Evolutionary conservation across 345 rosid species (phyloP).

Genomic region (Salix suchowensis): DNA sequence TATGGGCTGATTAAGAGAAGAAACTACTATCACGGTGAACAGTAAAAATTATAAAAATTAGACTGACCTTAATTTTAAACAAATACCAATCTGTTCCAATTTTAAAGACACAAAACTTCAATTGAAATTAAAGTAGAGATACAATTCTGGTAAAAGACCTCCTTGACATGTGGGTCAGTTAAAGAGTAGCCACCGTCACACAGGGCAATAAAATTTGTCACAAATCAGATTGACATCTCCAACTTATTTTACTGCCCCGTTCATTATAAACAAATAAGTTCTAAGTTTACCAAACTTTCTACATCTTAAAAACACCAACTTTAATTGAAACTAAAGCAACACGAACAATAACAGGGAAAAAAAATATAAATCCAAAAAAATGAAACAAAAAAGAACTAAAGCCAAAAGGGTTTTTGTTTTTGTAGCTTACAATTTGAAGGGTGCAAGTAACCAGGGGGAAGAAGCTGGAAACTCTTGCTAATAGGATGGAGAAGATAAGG

Average conservation of each 20-base stretch:
- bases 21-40: background rate
- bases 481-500: conserved; percentile 61
- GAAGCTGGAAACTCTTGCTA: conserved; percentile 45
- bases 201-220: background rate
- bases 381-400: background rate
- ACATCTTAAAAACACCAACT: background rate
- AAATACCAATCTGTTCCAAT: background rate
- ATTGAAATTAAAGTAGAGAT: background rate
- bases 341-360: too few species aligned
- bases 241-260: background rate
- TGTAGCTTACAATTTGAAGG: conserved; percentile 2
- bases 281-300: background rate
- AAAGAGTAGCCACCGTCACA: background rate
- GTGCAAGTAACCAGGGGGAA: conserved; percentile 14
- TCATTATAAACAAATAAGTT: background rate
- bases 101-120: background rate
- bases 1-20: too few species aligned
- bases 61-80: background rate
- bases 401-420: background rate
- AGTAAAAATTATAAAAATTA: background rate
- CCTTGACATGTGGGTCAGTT: background rate
- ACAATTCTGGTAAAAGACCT: background rate
- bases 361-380: background rate
- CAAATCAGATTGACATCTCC: background rate
- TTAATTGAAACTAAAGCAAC: background rate